Conservation (phyloP, 345 rosid species). For the Eucalyptus regnans region DNA sequence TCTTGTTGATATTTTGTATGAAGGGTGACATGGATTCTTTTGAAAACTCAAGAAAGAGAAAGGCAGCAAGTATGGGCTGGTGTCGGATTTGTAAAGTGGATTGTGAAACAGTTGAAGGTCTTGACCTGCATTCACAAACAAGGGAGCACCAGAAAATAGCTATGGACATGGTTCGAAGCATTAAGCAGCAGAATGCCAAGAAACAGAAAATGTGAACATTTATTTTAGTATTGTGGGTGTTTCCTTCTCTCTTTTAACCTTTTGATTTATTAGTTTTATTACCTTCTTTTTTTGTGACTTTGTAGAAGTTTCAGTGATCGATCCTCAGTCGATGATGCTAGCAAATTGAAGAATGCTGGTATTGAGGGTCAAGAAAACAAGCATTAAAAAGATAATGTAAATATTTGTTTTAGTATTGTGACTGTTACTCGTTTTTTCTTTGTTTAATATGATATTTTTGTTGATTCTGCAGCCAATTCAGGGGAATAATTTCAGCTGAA, state of each 20-base stretch:
- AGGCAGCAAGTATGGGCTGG: slow-evolving; percentile 47
- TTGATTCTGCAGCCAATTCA: not conserved
- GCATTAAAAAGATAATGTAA: not conserved
- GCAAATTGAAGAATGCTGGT: slow-evolving; percentile 21
- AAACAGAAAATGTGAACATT: slow-evolving; percentile 43
- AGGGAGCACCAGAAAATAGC: slow-evolving; percentile 68
- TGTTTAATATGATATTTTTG: not conserved
- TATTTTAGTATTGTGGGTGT: not conserved
- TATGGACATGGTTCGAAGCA: slow-evolving; percentile 48
- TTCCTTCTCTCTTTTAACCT: not conserved
- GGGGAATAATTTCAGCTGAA: not conserved
- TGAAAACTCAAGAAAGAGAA: slow-evolving; percentile 48
- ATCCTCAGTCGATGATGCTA: slow-evolving; percentile 26
- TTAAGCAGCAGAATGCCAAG: slow-evolving; percentile 57
- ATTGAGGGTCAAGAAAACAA: slow-evolving; percentile 17
- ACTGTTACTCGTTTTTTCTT: not conserved
- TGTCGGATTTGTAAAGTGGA: slow-evolving; percentile 76
- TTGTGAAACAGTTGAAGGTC: slow-evolving; percentile 64
- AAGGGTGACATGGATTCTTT: slow-evolving; percentile 42
- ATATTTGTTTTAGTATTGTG: not conserved
- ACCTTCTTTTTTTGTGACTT: not conserved
- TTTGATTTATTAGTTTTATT: not conserved
- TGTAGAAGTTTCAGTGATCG: slow-evolving; percentile 25
- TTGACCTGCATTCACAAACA: slow-evolving; percentile 62
- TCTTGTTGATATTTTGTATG: not conserved